These are phyloP conservation scores for Eimeria maxima DNA, from an alignment of 169 alveolate genomes.

Conservation along the genomic window DNA sequence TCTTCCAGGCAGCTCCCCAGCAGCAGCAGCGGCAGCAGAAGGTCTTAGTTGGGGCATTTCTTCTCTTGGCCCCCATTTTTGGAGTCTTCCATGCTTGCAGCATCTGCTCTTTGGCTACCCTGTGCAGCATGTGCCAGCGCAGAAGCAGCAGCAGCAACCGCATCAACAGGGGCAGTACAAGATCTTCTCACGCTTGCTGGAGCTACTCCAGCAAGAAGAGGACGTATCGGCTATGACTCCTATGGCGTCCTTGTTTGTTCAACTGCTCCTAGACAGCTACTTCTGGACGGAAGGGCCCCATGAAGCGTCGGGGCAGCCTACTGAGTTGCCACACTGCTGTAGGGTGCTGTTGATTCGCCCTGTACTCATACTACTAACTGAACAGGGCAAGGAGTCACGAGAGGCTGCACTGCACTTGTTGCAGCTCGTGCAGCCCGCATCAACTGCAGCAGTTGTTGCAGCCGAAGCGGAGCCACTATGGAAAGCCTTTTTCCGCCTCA, in stretches of 20 bases:
- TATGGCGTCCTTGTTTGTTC: slow-evolving; percentile 11
- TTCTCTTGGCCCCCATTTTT: not conserved
- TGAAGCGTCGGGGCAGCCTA: slow-evolving; percentile 1
- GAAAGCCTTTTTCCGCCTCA: not conserved
- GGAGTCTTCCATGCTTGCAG: slow-evolving; percentile 47
- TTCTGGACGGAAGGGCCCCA: no score
- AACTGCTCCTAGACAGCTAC: slow-evolving; percentile 19
- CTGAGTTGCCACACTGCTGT: not conserved
- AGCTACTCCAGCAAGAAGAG: slow-evolving; percentile 13
- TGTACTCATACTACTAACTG: not conserved
- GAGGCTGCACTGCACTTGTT: not conserved
- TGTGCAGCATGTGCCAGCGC: slow-evolving; percentile 4
- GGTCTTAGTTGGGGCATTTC: slow-evolving; percentile 53
- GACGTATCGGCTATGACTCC: not conserved
- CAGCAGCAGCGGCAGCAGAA: not conserved
- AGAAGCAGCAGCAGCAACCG: slow-evolving; percentile 36
- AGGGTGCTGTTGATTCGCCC: not conserved
- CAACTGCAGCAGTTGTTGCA: not conserved
- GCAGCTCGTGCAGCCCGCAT: not conserved
- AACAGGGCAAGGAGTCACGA: slow-evolving; percentile 1
- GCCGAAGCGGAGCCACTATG: not conserved
- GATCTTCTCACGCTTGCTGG: slow-evolving; percentile 43
- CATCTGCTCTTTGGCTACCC: not conserved
- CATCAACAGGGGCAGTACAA: slow-evolving; percentile 1
- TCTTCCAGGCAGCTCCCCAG: not conserved